Evolutionary conservation across 352 stramenopile species (phyloP).

Genomic region (Globisporangium canariense): DNA sequence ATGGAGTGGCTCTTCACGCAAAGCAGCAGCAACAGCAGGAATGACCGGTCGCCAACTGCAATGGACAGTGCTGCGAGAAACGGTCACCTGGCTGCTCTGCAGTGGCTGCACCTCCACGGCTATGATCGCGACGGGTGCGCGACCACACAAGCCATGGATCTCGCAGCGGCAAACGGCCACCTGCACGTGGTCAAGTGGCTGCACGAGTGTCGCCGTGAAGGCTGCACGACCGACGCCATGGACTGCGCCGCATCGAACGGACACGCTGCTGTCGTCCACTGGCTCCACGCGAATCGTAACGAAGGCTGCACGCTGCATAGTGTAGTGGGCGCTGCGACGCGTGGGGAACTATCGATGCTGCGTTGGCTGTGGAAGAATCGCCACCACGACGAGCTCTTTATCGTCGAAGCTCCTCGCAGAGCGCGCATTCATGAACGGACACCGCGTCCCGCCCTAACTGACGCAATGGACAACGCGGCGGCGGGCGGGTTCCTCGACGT

Average conservation of each 20-base stretch:
- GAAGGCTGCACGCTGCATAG: slow-evolving; percentile 4
- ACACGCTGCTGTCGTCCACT: slow-evolving; percentile 19
- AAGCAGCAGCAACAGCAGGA: neutral
- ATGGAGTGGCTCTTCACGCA: slow-evolving; percentile 1
- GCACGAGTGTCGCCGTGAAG: neutral
- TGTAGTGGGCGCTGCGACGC: slow-evolving; percentile 4
- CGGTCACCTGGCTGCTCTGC: slow-evolving; percentile 48
- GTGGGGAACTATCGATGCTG: neutral
- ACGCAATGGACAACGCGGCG: slow-evolving; percentile 4
- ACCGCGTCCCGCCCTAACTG: neutral
- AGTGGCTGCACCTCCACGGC: slow-evolving; percentile 53
- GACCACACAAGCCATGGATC: slow-evolving; percentile 2
- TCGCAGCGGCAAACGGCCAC: slow-evolving; percentile 1
- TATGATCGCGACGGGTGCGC: slow-evolving; percentile 31
- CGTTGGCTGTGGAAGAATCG: slow-evolving; percentile 2
- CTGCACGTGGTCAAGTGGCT: slow-evolving; percentile 3
- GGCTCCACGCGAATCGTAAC: slow-evolving; percentile 25
- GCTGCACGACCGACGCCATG: slow-evolving; percentile 4
- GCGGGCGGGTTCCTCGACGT: slow-evolving; percentile 1
- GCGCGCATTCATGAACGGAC: neutral
- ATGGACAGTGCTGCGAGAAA: slow-evolving; percentile 65
- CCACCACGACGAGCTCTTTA: neutral
- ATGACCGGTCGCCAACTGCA: slow-evolving; percentile 12
- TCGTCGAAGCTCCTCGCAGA: too few relatives aligned
- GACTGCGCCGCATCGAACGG: neutral